phyloP scores from a whole-genome alignment of 78 protist species.

The Speleostelium caveatum region DNA sequence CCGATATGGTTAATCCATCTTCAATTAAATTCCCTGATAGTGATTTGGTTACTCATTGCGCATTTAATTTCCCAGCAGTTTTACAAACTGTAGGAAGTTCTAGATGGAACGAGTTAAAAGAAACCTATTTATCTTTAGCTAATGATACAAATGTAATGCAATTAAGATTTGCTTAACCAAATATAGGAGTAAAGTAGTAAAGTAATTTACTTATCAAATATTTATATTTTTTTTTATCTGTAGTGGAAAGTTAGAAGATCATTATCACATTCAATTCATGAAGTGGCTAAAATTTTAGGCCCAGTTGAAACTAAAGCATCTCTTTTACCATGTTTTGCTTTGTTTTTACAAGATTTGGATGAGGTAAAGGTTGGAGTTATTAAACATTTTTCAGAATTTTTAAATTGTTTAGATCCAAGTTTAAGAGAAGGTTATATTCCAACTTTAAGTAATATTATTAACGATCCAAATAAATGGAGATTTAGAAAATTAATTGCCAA shows the following conservation, averaged over 20 bases:
- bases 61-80: conserved; percentile 85
- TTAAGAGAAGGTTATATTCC: conserved; percentile 49
- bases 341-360: conserved; percentile 82
- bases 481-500: conserved; percentile 72
- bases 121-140: conserved; percentile 56
- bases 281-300: conserved; percentile 73
- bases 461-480: conserved; percentile 82
- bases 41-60: conserved; percentile 76
- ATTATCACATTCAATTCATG: conserved; percentile 83
- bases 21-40: conserved; percentile 56
- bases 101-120: conserved; percentile 80
- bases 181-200: no score
- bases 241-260: conserved; percentile 86
- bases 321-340: conserved; percentile 54
- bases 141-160: conserved; percentile 60
- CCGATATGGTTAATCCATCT: conserved; percentile 43
- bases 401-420: conserved; percentile 16
- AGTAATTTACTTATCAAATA: no score
- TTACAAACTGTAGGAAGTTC: conserved; percentile 64
- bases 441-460: conserved; percentile 7
- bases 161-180: no score
- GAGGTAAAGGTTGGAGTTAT: conserved; percentile 83
- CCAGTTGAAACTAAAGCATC: conserved; percentile 66
- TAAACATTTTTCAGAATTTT: conserved; percentile 60
- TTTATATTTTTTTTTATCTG: neutral